Evolutionary conservation across 2,329 filamentous ascomycete genomes (phyloP), one percentile per base, ranked within the genome.

Genomic region (Aspergillus ochraceoroseus): DNA sequence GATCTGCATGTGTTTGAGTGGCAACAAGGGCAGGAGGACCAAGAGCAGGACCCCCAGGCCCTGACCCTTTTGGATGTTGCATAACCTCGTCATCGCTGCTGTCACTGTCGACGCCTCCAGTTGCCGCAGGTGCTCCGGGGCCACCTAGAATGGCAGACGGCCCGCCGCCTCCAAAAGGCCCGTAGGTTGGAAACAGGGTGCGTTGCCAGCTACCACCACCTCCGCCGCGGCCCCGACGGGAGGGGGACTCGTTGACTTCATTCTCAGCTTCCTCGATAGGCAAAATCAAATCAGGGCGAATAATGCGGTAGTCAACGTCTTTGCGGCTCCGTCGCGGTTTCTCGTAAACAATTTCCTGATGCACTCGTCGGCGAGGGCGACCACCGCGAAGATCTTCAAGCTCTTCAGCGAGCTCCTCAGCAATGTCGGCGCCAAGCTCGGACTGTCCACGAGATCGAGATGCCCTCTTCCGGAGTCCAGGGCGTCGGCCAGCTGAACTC

Each of bases 11-110:
- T 28, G 74, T 64, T 58, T 82, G 79, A 8, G 69, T 59, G 18
- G 76, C 71, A 40, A 79, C 72, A 13, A 77, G 66, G 35, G 73
- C 72, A 42, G 70, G 66, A 15, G 72, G 70, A 13, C 70, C 68
- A 27, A 66, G 70, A 41, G 77, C 75, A 5, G 45, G 33, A 31
- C 82, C 85, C 4, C 31, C 38, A 6, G 35, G 33, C 18, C 27
- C 38, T 27, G 40, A 43, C 31, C 55, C 58, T 44, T 62, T 67
- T 34, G 74, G 77, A 44, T 83, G 77, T 49, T 82, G 79, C 49
- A 77, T 74, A 65, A 79, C 80, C 58, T 98, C 92, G 52, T 98
- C 92, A 55, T 98, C 92, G 61, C 92, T 98, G 63, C 88, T 95
- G 61, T 98, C 92, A 4, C 90, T 95, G 56, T 96, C 92, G 6